These are phyloP conservation scores for Clarireedia sp. DNA, from an alignment of 2,329 filamentous ascomycete genomes.

Conservation along the genomic window DNA sequence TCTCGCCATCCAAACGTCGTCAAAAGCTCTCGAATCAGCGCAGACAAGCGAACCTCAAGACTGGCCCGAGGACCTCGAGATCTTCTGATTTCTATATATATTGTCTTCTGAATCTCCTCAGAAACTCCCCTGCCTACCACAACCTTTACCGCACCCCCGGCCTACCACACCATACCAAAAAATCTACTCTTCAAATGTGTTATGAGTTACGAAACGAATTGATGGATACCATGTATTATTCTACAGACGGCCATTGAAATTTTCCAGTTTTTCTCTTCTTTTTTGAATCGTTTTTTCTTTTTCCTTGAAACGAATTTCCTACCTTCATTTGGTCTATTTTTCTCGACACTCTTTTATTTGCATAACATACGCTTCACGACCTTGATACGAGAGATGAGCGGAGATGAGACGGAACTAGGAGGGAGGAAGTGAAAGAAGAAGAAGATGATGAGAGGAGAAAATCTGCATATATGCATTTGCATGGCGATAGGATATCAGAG, in stretches of 20 bases:
- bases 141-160: background rate
- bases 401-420: too few relatives aligned
- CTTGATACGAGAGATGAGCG: too few relatives aligned
- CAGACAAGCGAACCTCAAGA: slow-evolving; percentile 1
- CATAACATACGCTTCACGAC: too few relatives aligned
- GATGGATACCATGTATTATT: slow-evolving; percentile 10
- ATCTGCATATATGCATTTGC: background rate
- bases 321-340: too few relatives aligned
- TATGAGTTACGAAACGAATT: slow-evolving; percentile 10
- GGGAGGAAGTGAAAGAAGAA: too few relatives aligned
- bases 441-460: too few relatives aligned
- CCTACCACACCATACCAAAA: background rate
- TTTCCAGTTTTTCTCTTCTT: background rate
- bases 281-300: background rate
- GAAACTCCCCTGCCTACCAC: background rate
- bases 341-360: too few relatives aligned
- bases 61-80: slow-evolving; percentile 9
- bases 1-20: background rate
- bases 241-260: background rate
- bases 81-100: background rate
- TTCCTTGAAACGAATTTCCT: background rate
- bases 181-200: slow-evolving; percentile 5
- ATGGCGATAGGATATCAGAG: background rate
- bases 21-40: background rate
- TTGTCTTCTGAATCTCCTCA: too few relatives aligned